Evolutionary conservation across 129 eudicot species (phyloP), one percentile per base, ranked within the genome.

Genomic region (Heracleum sosnowskyi): DNA sequence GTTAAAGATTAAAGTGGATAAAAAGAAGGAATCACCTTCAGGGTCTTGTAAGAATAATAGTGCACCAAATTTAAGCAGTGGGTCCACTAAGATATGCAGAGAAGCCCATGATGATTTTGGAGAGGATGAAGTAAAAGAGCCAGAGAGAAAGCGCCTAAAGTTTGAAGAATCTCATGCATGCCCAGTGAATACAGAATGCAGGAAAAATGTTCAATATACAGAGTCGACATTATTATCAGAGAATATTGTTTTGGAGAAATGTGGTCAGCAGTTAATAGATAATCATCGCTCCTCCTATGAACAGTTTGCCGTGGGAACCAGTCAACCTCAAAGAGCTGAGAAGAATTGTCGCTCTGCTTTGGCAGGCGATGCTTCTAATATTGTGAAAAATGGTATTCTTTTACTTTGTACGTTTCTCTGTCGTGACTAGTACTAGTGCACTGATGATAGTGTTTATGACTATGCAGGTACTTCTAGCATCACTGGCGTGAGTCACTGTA

Each of bases 81-180:
- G 34, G 18, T 73, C 68, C 45, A 77, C 77, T 29, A 86, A 75
- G 81, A 82, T 18, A 24, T 2, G 63, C 77, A 78, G 81, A 76
- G 83, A 79, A 51, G n/a, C 79, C 40, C 80, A 81, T 66, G 55
- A 29, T 78, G 81, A 40, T 40, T 66, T 60, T 77, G 53, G 80
- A 62, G 84, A 55, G 60, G 17, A 75, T 77, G 89, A 84, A 72
- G 57, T 53, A 11, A 74, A 83, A 74, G 94, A 88, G 76, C 89
- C 91, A 41, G 86, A 81, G 28, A 80, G 79, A 77, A 91, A 91
- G 77, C 97, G 97, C 9, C 74, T 47, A 9, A 91, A 89, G 86
- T 80, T 81, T 73, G 49, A 28, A 57, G 85, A 85, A 51, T 76
- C 81, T 29, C 79, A 72, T 77, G 69, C 76, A 47, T 77, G 69